These are phyloP conservation scores for Trichoderma simmonsii DNA, from an alignment of 2,329 filamentous ascomycete genomes.

Conservation along the genomic window DNA sequence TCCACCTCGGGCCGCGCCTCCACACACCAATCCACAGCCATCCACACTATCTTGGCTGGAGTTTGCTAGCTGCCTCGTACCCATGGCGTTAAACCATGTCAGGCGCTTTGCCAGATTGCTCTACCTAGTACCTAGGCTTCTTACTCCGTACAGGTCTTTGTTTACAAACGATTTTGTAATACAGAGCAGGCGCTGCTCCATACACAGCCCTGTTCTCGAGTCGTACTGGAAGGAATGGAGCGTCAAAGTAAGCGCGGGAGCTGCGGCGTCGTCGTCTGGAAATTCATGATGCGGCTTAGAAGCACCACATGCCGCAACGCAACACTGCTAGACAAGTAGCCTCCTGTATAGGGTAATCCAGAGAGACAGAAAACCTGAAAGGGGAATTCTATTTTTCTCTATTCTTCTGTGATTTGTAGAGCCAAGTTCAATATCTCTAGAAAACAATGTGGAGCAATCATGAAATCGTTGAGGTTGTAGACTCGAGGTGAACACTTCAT, in stretches of 20 bases:
- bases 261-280: not conserved
- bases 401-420: too few species aligned
- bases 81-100: not conserved
- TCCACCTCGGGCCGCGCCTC: slow-evolving; percentile 3
- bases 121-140: not conserved
- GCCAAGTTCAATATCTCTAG: too few species aligned
- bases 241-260: not conserved
- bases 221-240: not conserved
- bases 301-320: not conserved
- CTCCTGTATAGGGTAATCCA: too few species aligned
- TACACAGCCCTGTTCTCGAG: not conserved
- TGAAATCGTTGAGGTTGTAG: too few species aligned
- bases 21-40: not conserved
- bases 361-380: too few species aligned
- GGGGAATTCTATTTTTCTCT: too few species aligned
- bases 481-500: too few species aligned
- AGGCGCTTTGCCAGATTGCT: not conserved
- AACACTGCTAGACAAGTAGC: too few species aligned
- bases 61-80: not conserved
- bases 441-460: too few species aligned
- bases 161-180: not conserved
- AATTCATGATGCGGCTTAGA: not conserved
- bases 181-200: not conserved
- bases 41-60: not conserved
- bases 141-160: not conserved